These are phyloP conservation scores for Datura wrightii DNA, from an alignment of 257 asterid genomes.

Conservation along the genomic window DNA sequence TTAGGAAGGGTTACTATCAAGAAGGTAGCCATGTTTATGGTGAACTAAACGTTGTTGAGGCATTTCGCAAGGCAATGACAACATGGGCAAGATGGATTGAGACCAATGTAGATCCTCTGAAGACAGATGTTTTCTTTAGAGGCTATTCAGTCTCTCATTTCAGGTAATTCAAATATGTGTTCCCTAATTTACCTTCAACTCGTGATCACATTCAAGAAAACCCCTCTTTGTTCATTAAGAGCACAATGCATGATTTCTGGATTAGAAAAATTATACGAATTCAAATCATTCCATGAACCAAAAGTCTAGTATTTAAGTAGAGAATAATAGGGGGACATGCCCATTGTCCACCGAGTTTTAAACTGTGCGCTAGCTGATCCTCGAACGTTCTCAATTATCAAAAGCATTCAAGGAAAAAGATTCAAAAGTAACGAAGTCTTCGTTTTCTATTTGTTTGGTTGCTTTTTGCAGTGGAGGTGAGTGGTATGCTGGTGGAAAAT, in stretches of 20 bases:
- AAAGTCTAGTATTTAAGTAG: conserved; percentile 3
- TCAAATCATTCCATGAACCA: not conserved
- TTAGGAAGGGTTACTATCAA: conserved; percentile 88
- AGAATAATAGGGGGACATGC: not conserved
- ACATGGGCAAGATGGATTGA: conserved; percentile 96
- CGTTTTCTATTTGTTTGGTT: not conserved
- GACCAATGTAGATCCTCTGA: conserved; percentile 54
- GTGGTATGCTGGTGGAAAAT: conserved; percentile 95
- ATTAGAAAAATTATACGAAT: not conserved
- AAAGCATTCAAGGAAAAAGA: not conserved
- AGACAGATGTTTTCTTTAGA: conserved; percentile 75
- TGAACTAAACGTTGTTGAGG: conserved; percentile 82
- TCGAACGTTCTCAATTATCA: not conserved
- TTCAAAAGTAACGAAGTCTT: conserved; percentile 11
- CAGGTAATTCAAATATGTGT: conserved; percentile 51
- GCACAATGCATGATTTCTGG: not conserved
- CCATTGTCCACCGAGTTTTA: not conserved
- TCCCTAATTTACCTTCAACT: not conserved
- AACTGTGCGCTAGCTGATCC: not conserved
- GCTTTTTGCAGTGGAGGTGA: conserved; percentile 79
- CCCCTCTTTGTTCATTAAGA: not conserved
- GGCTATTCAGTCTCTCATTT: conserved; percentile 94
- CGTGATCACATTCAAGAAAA: not conserved
- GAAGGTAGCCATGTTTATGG: conserved; percentile 78
- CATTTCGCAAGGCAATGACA: conserved; percentile 76